Base-by-base conservation (phyloP, 768 basidiomycete genomes). In the Lyophyllum decastes region DNA sequence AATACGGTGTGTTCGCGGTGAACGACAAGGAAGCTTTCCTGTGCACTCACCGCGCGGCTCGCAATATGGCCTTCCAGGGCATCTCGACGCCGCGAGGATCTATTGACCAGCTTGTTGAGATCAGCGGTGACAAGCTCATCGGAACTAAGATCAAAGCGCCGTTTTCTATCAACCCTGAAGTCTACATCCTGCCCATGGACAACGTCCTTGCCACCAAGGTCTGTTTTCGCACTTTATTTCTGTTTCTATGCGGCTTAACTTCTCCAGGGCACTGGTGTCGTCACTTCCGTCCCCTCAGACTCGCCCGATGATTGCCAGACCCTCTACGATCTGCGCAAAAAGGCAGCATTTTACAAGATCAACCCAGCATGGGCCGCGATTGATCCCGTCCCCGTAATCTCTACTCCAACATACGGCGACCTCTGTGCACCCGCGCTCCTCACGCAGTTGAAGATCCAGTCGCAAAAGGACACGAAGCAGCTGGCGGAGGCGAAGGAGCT, bases 101-200 rank as follows among this genome's bases (percentile, higher is more conserved):
- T 61, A 75, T 91, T 53, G 77, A 85, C 47, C 86, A 92, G 68
- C 75, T 98, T 51, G 73, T 83, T 16, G 90, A 94, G 71, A 78
- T 98, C 55, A 84, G 85, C 38, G 97, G 97, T 8, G 73, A 84
- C 10, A 84, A 84, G 58, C 76, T 98, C 38, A 77, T 98, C 55
- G 97, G 97, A 3, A 90, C 95, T 21, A 93, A 85, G 67, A 87
- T 98, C 73, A 88, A 87, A 60, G 95, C 96, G 1, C 95, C 96
- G 0, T 87, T 92, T 61, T 84, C 87, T 22, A 65, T 94, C 50
- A 82, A 88, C 70, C 85, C 90, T 0, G 88, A 96, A 73, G 92
- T 98, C 25, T 95, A 95, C 67, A 93, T 99, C 46, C 74, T 99
- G 56, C 97, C 97, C n/a, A 99, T 99, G 97, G 97, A 99, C 63